These are phyloP conservation scores for Chlorokybus atmophyticus DNA, from an alignment of 139 green algal genomes.

Conservation along the genomic window DNA sequence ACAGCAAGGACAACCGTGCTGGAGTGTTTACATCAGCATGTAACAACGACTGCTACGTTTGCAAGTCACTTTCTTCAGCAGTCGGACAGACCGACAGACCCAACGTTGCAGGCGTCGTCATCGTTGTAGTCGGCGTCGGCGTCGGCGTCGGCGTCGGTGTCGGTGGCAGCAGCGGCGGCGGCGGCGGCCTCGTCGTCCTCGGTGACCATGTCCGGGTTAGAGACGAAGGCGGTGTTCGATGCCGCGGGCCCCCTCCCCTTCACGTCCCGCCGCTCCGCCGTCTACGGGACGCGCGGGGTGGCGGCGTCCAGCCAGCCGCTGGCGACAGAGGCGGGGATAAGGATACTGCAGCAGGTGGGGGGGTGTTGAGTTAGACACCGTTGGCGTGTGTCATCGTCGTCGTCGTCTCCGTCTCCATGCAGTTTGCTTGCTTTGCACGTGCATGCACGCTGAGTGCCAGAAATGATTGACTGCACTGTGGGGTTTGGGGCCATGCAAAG, in stretches of 20 bases:
- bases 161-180: too few relatives aligned
- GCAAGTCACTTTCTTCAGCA: too few relatives aligned
- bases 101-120: too few relatives aligned
- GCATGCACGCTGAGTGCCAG: not conserved
- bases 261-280: constrained; percentile 34
- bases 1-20: too few relatives aligned
- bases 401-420: not conserved
- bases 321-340: constrained; percentile 42
- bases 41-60: too few relatives aligned
- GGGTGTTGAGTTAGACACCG: not conserved
- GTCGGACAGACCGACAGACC: too few relatives aligned
- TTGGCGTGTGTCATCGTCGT: not conserved
- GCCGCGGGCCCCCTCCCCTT: constrained; percentile 10
- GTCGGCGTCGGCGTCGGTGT: too few relatives aligned
- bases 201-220: too few relatives aligned
- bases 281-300: constrained; percentile 40
- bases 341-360: constrained; percentile 36
- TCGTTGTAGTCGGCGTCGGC: too few relatives aligned
- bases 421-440: not conserved
- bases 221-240: too few relatives aligned
- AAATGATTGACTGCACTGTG: not conserved
- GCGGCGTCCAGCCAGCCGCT: constrained; percentile 45
- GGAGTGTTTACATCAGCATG: too few relatives aligned
- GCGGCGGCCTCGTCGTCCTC: too few relatives aligned
- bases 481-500: not conserved